Conservation (phyloP, 331 rosid species). For the Quercus tomentella region DNA sequence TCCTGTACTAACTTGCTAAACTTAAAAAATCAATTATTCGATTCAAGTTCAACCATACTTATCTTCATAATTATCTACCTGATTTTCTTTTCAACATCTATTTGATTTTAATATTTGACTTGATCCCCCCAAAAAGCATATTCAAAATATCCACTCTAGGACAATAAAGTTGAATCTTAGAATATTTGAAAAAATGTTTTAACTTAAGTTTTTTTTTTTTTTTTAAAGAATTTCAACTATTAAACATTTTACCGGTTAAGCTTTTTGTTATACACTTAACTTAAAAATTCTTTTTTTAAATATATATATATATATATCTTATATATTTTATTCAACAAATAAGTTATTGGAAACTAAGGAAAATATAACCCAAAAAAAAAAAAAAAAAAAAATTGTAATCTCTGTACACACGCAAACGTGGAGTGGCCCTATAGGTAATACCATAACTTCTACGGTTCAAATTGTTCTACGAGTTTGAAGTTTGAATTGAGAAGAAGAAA, state of each 20-base stretch:
- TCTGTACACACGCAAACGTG: not conserved
- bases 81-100: not conserved
- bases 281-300: too few species aligned
- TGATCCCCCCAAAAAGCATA: too few species aligned
- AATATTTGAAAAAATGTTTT: too few species aligned
- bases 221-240: rapidly evolving
- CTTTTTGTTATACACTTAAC: too few species aligned
- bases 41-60: not conserved
- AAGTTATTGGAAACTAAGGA: too few species aligned
- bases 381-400: not conserved
- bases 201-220: too few species aligned
- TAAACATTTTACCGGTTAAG: too few species aligned
- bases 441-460: constrained; percentile 25
- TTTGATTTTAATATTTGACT: not conserved
- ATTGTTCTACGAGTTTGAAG: not conserved
- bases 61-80: not conserved
- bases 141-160: not conserved
- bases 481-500: not conserved
- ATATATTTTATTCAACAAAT: too few species aligned
- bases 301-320: too few species aligned
- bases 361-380: too few species aligned
- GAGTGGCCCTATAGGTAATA: not conserved
- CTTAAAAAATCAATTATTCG: not conserved
- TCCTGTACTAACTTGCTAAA: too few species aligned
- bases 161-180: not conserved